Evolutionary conservation across 2,329 filamentous ascomycete species (phyloP), one percentile per base, ranked within the genome.

Genomic region (Exophiala mesophila): DNA sequence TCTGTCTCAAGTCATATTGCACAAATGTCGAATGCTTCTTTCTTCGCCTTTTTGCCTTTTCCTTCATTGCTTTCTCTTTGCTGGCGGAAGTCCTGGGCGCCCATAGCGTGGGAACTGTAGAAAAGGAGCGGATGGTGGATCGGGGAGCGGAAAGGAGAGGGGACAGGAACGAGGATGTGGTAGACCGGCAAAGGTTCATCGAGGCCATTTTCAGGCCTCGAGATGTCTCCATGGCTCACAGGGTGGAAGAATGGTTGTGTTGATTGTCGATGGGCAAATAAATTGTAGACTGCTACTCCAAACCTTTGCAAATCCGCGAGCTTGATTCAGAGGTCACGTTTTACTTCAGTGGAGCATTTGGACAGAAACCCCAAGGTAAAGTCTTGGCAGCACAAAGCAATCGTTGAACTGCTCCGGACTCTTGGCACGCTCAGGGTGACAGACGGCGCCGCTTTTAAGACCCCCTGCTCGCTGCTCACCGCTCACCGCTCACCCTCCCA

Each of bases 1-100:
- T 76, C 52, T 79, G 70, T 49, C 76, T 76, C 51, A 90, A 63
- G 50, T 80, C 72, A 50, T 74, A 73, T 45, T 74, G 71, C 52
- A 80, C 75, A 61, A 80, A 88, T 21, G 79, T 76, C 51, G 77
- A 78, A 49, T 77, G 78, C 8, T 76, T 72, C 66, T 86, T 87
- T 59, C 78, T 76, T 39, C 73, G 66, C 56, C 74, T 70, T 64
- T 74, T 80, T 63, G 74, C 76, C 66, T 77, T 77, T 50, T 67
- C 64, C 66, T 77, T 80, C 55, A 72, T 74, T 50, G 68, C 65
- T 53, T 69, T 66, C 44, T 60, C 56, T 56, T 53, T 68, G 59
- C 24, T 53, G 49, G 37, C 61, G 10, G 34, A 19, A 13, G 63
- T 54, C 23, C 50, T 62, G 48, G 61, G 62, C 34, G 60, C 56